Percentiles rank a stretch among this genome's conserved stretches.
Conservation (phyloP, 495 filamentous ascomycete genomes). For the Acidomyces sp. region DNA sequence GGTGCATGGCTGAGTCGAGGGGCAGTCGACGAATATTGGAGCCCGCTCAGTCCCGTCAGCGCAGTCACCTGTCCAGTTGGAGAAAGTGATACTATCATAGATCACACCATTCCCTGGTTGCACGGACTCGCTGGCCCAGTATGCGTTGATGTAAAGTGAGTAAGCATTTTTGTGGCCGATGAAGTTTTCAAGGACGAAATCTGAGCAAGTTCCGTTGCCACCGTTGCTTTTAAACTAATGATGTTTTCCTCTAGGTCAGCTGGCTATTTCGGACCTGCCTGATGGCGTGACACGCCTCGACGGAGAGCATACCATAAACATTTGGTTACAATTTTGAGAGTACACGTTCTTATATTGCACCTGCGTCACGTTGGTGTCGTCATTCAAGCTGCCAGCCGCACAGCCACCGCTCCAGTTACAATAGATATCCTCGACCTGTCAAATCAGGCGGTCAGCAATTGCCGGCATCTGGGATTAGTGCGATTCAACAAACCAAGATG, state of each 20-base stretch:
- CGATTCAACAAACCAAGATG: no score
- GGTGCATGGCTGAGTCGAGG: constrained; percentile 1
- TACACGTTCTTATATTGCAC: constrained; percentile 16
- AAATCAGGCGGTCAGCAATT: no score
- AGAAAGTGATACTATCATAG: constrained; percentile 33
- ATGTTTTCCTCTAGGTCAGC: background rate
- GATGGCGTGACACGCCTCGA: no score
- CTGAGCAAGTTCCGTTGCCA: constrained; percentile 3
- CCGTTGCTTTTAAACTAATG: background rate
- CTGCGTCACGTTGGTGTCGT: constrained; percentile 16
- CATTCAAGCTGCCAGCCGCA: constrained; percentile 38
- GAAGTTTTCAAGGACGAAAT: constrained; percentile 17
- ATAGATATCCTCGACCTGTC: constrained; percentile 39
- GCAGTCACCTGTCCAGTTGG: constrained; percentile 43
- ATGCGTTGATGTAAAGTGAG: constrained; percentile 14
- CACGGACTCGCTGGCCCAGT: constrained; percentile 7
- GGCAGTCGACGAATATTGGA: constrained; percentile 3
- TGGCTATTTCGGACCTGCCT: no score
- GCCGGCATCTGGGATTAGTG: no score
- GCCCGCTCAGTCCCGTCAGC: constrained; percentile 30
- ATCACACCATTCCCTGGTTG: constrained; percentile 12
- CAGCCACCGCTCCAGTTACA: constrained; percentile 46
- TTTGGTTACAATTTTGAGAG: constrained; percentile 34
- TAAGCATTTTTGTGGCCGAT: constrained; percentile 19
- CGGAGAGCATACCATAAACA: constrained; percentile 39